Evolutionary conservation across 345 rosid genomes (phyloP).

Genomic region (Ailanthus altissimus): DNA sequence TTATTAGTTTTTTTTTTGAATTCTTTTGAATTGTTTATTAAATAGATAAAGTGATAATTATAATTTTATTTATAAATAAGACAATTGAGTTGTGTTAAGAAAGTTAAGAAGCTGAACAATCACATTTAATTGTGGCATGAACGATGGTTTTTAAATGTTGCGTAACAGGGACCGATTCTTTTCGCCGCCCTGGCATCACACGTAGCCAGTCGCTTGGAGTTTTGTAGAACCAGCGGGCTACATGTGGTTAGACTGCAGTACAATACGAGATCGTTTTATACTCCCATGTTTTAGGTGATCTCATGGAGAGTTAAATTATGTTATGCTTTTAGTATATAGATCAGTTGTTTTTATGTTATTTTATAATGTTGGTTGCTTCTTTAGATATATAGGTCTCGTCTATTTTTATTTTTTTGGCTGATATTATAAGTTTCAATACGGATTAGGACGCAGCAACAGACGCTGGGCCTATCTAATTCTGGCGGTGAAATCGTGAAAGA

Average conservation of each 20-base stretch:
- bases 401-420: not conserved
- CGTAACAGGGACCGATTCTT: slow-evolving; percentile 37
- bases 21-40: slow-evolving; percentile 11
- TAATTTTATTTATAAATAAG: not conserved
- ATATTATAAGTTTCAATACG: not conserved
- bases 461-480: slow-evolving; percentile 9
- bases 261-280: slow-evolving; percentile 3
- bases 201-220: slow-evolving; percentile 37
- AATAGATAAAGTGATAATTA: not conserved
- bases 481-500: slow-evolving; percentile 19
- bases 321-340: not conserved
- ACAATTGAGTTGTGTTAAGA: not conserved
- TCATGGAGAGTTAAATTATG: not conserved
- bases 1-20: not conserved
- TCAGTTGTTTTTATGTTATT: not conserved
- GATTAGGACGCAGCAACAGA: slow-evolving; percentile 33
- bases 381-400: not conserved
- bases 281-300: not conserved
- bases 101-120: slow-evolving; percentile 3
- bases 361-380: slow-evolving; percentile 9
- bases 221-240: slow-evolving; percentile 24
- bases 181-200: slow-evolving; percentile 43
- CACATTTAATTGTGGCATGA: slow-evolving; percentile 19
- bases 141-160: slow-evolving; percentile 31
- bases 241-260: slow-evolving; percentile 1